Base-by-base conservation (phyloP, 495 filamentous ascomycete species). In the Aspergillus diversus region DNA sequence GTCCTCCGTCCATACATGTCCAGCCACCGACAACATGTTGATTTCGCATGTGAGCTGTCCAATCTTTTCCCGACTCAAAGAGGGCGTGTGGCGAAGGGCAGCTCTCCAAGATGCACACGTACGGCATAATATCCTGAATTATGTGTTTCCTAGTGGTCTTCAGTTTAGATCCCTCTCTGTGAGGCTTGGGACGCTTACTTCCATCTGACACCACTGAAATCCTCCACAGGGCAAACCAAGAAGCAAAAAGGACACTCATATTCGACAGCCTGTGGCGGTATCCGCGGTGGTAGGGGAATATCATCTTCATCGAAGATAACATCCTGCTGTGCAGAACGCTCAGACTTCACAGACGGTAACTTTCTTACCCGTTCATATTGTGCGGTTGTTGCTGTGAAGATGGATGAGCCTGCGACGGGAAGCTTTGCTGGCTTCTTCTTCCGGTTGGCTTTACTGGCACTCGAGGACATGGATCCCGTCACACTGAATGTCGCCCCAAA, bases 81-180 rank as follows among this genome's bases (percentile, higher is more conserved):
- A 55, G 59, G 5, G 49, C 42, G 33, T 55, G 32, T 55, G 59
- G 35, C 4, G 35, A 32, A 0, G 17, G 35, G 48, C 50, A 61
- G 0, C 8, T 4, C 5, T 61, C 50, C 3, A 61, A 48, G 11
- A 61, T 8, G 32, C 50, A 61, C 5, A 61, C 11, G 33, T 55
- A 61, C 0, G 59, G 59, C 50, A 55, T 61, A 21, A 61, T 9
- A 34, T 61, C 50, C 33, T 55, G 50, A n/a, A 61, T 33, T 7
- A 61, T 49, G 16, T 61, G 59, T 1, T 17, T 21, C 15, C 39
- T 61, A 50, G 34, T 12, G 13, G 2, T 7, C 31, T 43, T 43
- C 39, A 43, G 39, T 43, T 43, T 27, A 27, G 21, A 27, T 2
- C 21, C 21, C 21, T 27, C 21, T 27, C 21, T 27, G 21, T 27